Conservation (phyloP, 176 grass and related monocot species). For the Oryza rufipogon region DNA sequence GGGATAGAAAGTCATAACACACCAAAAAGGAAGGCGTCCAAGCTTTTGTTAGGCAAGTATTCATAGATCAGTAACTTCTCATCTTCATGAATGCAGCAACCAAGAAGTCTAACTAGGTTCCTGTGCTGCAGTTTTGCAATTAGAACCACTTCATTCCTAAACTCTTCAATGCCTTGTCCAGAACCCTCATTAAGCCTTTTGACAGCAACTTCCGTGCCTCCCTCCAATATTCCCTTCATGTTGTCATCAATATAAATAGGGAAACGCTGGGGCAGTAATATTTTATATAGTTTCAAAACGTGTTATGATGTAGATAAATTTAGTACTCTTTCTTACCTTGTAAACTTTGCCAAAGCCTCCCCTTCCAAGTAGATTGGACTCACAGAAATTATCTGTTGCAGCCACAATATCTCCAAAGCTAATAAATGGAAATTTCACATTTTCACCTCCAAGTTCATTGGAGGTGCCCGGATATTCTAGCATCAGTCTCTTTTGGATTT, state of each 20-base stretch:
- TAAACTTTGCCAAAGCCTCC: conserved; percentile 68
- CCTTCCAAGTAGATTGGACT: conserved; percentile 40
- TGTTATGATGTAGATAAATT: conserved; percentile 18
- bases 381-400: conserved; percentile 53
- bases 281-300: conserved; percentile 38
- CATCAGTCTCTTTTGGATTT: neutral
- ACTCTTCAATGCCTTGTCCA: conserved; percentile 52
- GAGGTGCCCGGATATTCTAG: neutral
- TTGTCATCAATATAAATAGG: neutral
- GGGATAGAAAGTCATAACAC: too few species aligned
- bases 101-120: neutral
- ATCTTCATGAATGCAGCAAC: too few species aligned
- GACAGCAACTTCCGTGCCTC: conserved; percentile 43
- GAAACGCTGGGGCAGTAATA: neutral
- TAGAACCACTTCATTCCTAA: conserved; percentile 50
- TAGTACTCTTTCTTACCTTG: conserved; percentile 3
- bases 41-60: too few species aligned
- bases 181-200: conserved; percentile 59
- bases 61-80: too few species aligned
- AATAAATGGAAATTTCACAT: conserved; percentile 44
- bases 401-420: conserved; percentile 44
- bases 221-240: conserved; percentile 34
- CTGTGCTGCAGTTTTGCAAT: conserved; percentile 57
- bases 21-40: too few species aligned
- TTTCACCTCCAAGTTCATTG: neutral